Percentiles rank a stretch among this genome's conserved stretches.
Evolutionary conservation across 2,329 filamentous ascomycete genomes (phyloP).

Genomic region (Stemphylium vesicarium): DNA sequence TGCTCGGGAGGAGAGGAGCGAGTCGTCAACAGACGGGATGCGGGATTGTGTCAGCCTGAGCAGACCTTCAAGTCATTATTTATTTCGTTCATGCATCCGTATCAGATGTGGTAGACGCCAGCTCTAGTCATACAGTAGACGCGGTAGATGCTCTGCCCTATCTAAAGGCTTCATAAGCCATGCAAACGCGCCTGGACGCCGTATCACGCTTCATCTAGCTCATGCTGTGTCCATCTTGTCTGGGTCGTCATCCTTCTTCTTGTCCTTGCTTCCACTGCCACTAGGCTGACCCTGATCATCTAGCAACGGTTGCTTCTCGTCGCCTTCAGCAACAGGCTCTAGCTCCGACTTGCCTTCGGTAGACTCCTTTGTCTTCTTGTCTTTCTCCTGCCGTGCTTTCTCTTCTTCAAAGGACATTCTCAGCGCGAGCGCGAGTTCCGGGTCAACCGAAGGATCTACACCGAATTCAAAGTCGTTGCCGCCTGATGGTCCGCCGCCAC

Average conservation of each 20-base stretch:
- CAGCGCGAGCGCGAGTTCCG: slow-evolving; percentile 90
- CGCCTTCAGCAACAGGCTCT: slow-evolving; percentile 78
- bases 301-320: slow-evolving; percentile 66
- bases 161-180: slow-evolving; percentile 6
- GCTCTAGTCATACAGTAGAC: slow-evolving; percentile 34
- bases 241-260: slow-evolving; percentile 61
- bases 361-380: slow-evolving; percentile 76
- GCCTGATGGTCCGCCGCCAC: slow-evolving; percentile 61
- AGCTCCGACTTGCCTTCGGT: slow-evolving; percentile 75
- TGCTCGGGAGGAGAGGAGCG: not conserved
- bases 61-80: slow-evolving; percentile 16
- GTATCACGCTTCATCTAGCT: slow-evolving; percentile 21
- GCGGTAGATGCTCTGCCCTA: slow-evolving; percentile 39
- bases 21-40: not conserved
- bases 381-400: slow-evolving; percentile 88
- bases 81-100: slow-evolving; percentile 25
- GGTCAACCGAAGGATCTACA: slow-evolving; percentile 89
- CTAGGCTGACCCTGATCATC: slow-evolving; percentile 70
- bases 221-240: slow-evolving; percentile 94
- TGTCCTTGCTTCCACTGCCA: slow-evolving; percentile 60
- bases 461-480: slow-evolving; percentile 81
- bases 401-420: slow-evolving; percentile 99
- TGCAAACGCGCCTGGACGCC: not conserved
- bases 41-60: not conserved
- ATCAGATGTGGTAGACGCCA: slow-evolving; percentile 22